Evolutionary conservation across 2,329 filamentous ascomycete species (phyloP).

Genomic region (Microdochium paspali): DNA sequence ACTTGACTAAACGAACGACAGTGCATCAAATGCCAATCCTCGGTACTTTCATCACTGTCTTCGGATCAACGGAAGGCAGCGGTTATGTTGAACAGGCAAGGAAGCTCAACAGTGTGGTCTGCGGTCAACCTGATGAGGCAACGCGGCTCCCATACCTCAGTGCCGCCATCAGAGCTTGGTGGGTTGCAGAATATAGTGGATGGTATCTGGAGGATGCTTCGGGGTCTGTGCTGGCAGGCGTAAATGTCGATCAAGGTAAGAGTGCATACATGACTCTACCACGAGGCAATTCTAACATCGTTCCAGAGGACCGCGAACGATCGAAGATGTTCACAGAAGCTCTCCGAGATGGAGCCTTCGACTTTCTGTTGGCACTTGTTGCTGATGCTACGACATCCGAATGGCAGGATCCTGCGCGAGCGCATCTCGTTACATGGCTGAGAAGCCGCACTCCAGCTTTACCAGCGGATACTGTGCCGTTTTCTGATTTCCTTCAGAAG

Average conservation of each 20-base stretch:
- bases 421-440: constrained; percentile 72
- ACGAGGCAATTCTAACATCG: constrained; percentile 15
- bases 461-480: constrained; percentile 55
- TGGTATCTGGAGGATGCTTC: constrained; percentile 71
- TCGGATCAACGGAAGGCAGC: constrained; percentile 68
- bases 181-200: constrained; percentile 88
- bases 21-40: constrained; percentile 79
- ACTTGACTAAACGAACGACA: constrained; percentile 12
- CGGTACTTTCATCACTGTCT: constrained; percentile 65
- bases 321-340: constrained; percentile 66
- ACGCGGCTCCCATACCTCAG: constrained; percentile 72
- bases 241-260: constrained; percentile 52
- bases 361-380: constrained; percentile 80
- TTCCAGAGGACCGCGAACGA: constrained; percentile 58
- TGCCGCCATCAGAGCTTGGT: constrained; percentile 71
- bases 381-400: constrained; percentile 71
- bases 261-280: constrained; percentile 1
- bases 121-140: constrained; percentile 55
- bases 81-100: constrained; percentile 60
- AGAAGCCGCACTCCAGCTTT: constrained; percentile 70
- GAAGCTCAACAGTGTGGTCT: constrained; percentile 59
- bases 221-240: constrained; percentile 45
- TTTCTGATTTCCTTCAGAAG: constrained; percentile 62
- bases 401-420: constrained; percentile 81
- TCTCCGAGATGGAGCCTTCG: constrained; percentile 81